Base-by-base conservation (phyloP, 108 stramenopile species). In the Conticribra weissflogii region DNA sequence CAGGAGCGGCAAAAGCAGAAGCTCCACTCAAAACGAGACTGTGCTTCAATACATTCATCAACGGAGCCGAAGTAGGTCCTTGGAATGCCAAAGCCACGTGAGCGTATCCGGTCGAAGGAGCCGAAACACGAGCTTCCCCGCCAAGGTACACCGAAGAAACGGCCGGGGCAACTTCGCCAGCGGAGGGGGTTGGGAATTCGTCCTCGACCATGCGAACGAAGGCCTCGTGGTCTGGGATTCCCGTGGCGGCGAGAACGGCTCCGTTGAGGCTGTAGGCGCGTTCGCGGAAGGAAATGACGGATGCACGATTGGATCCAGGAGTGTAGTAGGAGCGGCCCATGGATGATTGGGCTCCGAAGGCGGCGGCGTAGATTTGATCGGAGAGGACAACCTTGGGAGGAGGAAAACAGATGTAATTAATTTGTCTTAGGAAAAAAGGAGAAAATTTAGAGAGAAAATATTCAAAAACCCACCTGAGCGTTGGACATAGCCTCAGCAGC, bases 41-140 rank as follows among this genome's bases (percentile, higher is more conserved):
- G 28, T 88, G 78, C 68, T 91, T 90, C 68, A 94, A 33, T 30
- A 94, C 87, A 69, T 78, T 87, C 58, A 66, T 57, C 59, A 94
- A 41, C 3, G 88, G 76, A 30, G 82, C 59, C 31, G 81, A 73
- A 29, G 59, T 79, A 23, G 76, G 65, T 36, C 81, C 86, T 28
- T 77, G 58, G 64, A 94, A 91, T 58, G 90, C 87, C 72, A 94
- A 78, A 31, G 93, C 93, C 54, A 94, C 81, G 32, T 94, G 93
- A 14, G 90, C 84, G 62, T 82, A 82, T 69, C 93, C 93, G 9
- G 76, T 74, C 23, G 81, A 81, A 21, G 89, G 92, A 46, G 89
- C 84, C 59, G 81, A 67, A 19, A 94, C 21, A 49, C 93, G 80
- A 25, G 87, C 84, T 68, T 94, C 93, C 45, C 93, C 93, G 21